These are phyloP conservation scores for Aureobasidium musti DNA, from an alignment of 2,329 filamentous ascomycete genomes.

Conservation along the genomic window DNA sequence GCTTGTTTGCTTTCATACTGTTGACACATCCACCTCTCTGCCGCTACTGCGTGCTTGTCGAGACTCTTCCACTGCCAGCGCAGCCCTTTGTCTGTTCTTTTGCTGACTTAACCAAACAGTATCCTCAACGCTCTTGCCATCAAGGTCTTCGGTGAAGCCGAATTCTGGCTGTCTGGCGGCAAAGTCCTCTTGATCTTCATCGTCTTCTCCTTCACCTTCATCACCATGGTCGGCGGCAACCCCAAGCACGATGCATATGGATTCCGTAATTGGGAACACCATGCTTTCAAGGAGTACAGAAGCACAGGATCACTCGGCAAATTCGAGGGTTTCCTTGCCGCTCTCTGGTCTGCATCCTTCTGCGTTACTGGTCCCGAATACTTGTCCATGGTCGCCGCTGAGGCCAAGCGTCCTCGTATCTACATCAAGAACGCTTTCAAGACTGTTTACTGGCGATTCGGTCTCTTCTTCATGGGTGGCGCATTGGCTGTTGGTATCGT, in stretches of 20 bases:
- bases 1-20: neutral
- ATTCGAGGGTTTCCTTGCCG: conserved; percentile 41
- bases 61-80: too few relatives aligned
- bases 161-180: conserved; percentile 53
- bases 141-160: conserved; percentile 48
- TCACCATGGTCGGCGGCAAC: conserved; percentile 39
- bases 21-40: neutral
- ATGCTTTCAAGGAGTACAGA: conserved; percentile 37
- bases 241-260: conserved; percentile 44
- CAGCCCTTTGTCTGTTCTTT: neutral
- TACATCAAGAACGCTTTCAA: conserved; percentile 54
- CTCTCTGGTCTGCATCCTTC: conserved; percentile 46
- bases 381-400: conserved; percentile 52
- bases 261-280: conserved; percentile 47
- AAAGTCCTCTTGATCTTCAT: conserved; percentile 48
- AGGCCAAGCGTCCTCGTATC: conserved; percentile 49
- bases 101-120: conserved; percentile 16
- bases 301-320: conserved; percentile 19
- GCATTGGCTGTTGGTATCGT: conserved; percentile 51
- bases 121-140: conserved; percentile 50
- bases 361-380: conserved; percentile 52
- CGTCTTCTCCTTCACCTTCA: conserved; percentile 41
- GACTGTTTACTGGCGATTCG: conserved; percentile 52
- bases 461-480: conserved; percentile 52
- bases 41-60: too few relatives aligned